Percentiles rank a stretch among this genome's conserved stretches.
Evolutionary conservation across 768 basidiomycete genomes (phyloP).

Genomic region (Lactifluus volemus): DNA sequence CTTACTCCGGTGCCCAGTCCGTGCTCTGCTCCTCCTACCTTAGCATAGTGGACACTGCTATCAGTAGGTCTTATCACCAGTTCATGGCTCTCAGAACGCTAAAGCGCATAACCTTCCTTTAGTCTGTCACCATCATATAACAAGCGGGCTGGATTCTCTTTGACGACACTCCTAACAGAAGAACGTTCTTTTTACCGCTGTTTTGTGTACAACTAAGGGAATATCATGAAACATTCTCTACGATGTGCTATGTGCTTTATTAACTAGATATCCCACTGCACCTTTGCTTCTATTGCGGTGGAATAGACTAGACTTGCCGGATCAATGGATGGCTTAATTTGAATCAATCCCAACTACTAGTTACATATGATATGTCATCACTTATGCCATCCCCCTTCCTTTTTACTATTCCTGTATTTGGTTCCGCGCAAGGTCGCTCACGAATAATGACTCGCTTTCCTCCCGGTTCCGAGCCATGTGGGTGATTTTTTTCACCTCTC

Average conservation of each 20-base stretch:
- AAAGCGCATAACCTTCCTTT: neutral
- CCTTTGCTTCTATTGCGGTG: neutral
- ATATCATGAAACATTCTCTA: neutral
- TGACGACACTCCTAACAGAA: neutral
- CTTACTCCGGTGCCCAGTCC: constrained; percentile 7
- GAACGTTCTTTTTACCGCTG: neutral
- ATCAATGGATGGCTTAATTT: neutral
- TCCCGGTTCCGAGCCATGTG: constrained; percentile 1
- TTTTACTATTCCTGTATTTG: neutral
- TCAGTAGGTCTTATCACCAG: neutral
- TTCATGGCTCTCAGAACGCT: neutral
- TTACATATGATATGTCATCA: neutral
- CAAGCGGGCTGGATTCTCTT: neutral
- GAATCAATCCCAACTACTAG: neutral
- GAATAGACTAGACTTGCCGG: constrained; percentile 12
- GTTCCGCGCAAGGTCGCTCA: neutral
- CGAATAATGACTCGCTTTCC: constrained; percentile 1
- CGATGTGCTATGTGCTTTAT: constrained; percentile 6
- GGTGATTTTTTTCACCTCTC: neutral
- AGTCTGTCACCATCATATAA: neutral
- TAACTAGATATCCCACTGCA: constrained; percentile 9
- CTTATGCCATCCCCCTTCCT: neutral
- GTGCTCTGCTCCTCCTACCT: constrained; percentile 11
- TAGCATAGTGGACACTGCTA: constrained; percentile 4
- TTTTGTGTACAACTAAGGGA: neutral